Evolutionary conservation across 495 filamentous ascomycete genomes (phyloP), one percentile per base, ranked within the genome.

Genomic region (Aspergillus olivimuriae): DNA sequence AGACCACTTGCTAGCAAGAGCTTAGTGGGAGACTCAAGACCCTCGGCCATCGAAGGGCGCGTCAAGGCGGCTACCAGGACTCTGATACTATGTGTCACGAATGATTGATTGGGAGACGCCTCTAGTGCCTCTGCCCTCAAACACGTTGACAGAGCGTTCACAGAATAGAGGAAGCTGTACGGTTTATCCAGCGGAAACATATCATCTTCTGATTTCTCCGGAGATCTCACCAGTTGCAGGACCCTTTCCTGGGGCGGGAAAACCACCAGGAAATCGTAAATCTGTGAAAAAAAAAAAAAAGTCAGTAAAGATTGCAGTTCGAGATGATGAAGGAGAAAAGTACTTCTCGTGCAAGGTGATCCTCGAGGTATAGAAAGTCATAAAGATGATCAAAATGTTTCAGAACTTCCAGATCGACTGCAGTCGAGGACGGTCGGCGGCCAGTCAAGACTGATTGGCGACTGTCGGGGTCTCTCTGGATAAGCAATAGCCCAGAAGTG

Each of bases 361-460:
- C 86, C 32, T 86, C 76, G 58, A 92, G 78, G 39, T 78, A 77
- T 28, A 98, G 74, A 51, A 91, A 81, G 14, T 79, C 76, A 70
- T 91, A 95, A 7, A 98, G 64, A 43, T 90, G 81, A 41, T 88
- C 78, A 57, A 95, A 94, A 61, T 94, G 87, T 43, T 82, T 78
- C 43, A 94, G 63, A 16, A 97, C 81, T 47, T 90, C 86, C 11
- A 72, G 67, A 48, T 94, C 86, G 6, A 90, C 71, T 10, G 69
- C 63, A 20, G 66, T 71, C 18, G 76, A 44, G 20, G 61, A 62
- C 19, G 60, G 64, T 4, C 54, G 47, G 34, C 56, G 62, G 30
- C 51, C 59, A 22, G 46, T 36, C 36, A 50, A 44, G 5, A 56
- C 35, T 11, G 55, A 35, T 19, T 66, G 62, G 18, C 68, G 56